Base-by-base conservation (phyloP, 1,284 basidiomycete genomes). In the Anthracocystis walkeri region DNA sequence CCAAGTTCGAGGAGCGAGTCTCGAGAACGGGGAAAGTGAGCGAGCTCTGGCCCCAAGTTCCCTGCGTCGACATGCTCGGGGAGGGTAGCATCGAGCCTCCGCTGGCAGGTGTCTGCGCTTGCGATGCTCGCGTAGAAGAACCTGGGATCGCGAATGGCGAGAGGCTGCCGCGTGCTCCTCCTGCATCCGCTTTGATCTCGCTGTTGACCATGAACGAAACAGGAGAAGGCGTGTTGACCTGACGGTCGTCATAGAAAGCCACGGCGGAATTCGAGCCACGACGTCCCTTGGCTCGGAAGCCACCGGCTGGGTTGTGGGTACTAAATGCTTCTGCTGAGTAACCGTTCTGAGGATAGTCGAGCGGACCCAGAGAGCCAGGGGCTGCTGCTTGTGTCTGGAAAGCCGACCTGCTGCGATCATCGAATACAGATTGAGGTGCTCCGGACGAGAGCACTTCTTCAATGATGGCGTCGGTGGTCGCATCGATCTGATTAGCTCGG, bases 131-230 rank as follows among this genome's bases (percentile, higher is more conserved):
- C 1, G 67, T 58, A 11, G 74, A 65, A 11, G 74, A 65, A 20
- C 67, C 65, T 16, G 67, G 48, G 6, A 74, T 65, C 33, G 20
- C 59, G 40, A 72, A 72, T 3, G 74, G 65, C 25, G 74, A 73
- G 12, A 67, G 62, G 40, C 44, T 67, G 25, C 62, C 66, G 8
- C 65, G 65, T 2, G 58, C 46, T 23, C 63, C 66, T 29, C 44
- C 50, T n/a, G 51, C 54, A 18, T 70, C 61, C 12, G 33, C 54
- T 23, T 80, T 74, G 59, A 82, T 63, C 70, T 82, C 80, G 70
- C 80, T 82, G 65, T 61, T 68, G 62, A 82, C 80, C 77, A 81
- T 79, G 69, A 82, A 82, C 18, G 68, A 80, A 29, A 80, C 80
- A 14, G 80, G 80, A 49, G 79, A 80, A 23, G 76, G 68, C 20